Evolutionary conservation across 768 basidiomycete species (phyloP), one percentile per base, ranked within the genome.

Genomic region (Pleurotus djamor): DNA sequence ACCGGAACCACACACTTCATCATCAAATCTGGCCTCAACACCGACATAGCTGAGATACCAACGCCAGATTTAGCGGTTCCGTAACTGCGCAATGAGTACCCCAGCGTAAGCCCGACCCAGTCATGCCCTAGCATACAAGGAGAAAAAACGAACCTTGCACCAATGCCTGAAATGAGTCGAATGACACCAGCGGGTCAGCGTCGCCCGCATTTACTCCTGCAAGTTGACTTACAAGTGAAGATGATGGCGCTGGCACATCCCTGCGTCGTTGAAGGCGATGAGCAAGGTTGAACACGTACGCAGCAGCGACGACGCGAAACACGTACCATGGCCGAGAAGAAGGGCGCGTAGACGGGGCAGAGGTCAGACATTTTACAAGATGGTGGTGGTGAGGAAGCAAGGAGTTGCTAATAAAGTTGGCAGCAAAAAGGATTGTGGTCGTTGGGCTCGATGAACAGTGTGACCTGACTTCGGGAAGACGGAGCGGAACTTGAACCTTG

Each of bases 41-140:
- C 93, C 58, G 96, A 94, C 97, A 97, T 98, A 65, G 97, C 96
- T 59, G 94, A 91, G 65, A 97, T 94, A 68, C 94, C 94, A 65
- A 94, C 97, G 69, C 97, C 97, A 67, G 97, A 97, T 79, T 98
- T 99, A 71, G 97, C 95, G 48, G 96, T 98, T 63, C 97, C 97
- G 80, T 99, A 98, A 79, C 94, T 96, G 66, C 64, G 59, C 52
- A 41, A 52, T 57, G 36, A 48, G 61, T 61, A 34, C 45, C 58
- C 47, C 47, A 49, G 45, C 14, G 62, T 51, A 57, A 50, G 59
- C 56, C 36, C 56, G 48, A 47, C 57, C 61, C 28, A 36, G 21
- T 28, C 21, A 28, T 28, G 3, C 21, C 21, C 21, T 28, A 28
- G 21, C 21, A 28, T 28, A 28, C 21, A 28, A 28, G 21, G 21